phyloP scores from a whole-genome alignment of 2,329 filamentous ascomycete genomes.

The Stagonosporopsis tanaceti region DNA sequence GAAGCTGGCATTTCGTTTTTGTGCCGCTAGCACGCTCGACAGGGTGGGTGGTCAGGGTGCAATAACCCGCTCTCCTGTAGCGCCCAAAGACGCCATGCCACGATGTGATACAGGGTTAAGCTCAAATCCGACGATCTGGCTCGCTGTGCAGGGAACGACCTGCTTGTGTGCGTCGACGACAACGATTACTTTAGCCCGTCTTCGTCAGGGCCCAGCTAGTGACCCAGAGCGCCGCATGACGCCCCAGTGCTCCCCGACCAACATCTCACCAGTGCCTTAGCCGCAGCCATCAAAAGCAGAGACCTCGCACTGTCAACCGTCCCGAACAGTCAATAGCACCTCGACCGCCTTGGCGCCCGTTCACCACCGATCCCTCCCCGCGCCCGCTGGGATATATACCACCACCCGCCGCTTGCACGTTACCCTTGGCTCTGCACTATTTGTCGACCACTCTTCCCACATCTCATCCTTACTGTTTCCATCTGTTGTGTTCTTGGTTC shows the following conservation, averaged over 20 bases:
- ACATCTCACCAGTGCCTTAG: constrained; percentile 47
- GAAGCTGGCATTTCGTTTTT: constrained; percentile 38
- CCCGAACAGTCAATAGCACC: constrained; percentile 46
- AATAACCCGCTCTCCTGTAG: constrained; percentile 21
- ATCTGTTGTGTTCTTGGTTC: constrained; percentile 10
- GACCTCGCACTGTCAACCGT: constrained; percentile 43
- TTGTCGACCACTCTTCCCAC: constrained; percentile 23
- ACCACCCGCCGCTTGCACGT: constrained; percentile 36
- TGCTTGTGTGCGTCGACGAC: constrained; percentile 36
- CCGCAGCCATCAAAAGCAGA: constrained; percentile 48
- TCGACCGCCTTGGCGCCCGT: constrained; percentile 43
- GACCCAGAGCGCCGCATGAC: constrained; percentile 45
- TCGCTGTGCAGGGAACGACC: constrained; percentile 40
- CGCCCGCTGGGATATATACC: constrained; percentile 47
- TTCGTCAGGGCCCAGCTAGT: constrained; percentile 44
- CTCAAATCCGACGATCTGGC: constrained; percentile 53
- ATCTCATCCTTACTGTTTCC: constrained; percentile 20
- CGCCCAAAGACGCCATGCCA: constrained; percentile 46
- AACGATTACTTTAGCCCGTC: constrained; percentile 45
- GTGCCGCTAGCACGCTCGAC: constrained; percentile 31
- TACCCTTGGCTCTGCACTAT: constrained; percentile 36
- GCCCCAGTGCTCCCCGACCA: constrained; percentile 43
- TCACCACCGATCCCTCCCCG: constrained; percentile 35
- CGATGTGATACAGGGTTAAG: constrained; percentile 52
- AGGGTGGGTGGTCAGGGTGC: constrained; percentile 9